Percentiles rank a stretch among this genome's conserved stretches.
phyloP scores from a whole-genome alignment of 2,329 filamentous ascomycete species.

The Trichophaea hybrida region DNA sequence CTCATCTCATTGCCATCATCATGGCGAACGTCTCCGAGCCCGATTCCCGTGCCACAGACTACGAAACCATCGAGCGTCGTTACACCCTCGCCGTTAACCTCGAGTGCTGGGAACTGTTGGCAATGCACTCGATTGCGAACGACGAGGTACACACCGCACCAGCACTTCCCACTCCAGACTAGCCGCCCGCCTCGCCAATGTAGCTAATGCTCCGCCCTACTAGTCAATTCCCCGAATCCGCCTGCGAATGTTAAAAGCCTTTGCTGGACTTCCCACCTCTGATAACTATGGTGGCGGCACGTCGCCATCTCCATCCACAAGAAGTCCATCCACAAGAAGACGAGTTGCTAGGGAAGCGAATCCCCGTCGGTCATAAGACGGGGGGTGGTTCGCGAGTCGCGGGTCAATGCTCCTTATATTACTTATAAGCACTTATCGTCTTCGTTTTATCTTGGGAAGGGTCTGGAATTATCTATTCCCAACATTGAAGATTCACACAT shows the following conservation, averaged over 20 bases:
- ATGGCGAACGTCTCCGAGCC: background rate
- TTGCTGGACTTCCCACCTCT: conserved; percentile 18
- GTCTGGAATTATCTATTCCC: too few species aligned
- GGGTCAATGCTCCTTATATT: too few species aligned
- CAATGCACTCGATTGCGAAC: conserved; percentile 24
- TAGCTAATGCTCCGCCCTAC: conserved; percentile 1
- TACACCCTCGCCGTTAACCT: conserved; percentile 23
- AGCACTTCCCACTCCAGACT: background rate
- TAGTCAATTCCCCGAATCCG: conserved; percentile 22
- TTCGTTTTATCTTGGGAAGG: too few species aligned
- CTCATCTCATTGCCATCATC: too few species aligned
- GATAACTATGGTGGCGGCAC: background rate
- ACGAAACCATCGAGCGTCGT: conserved; percentile 22
- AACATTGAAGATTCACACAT: too few species aligned
- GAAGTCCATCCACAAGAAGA: background rate
- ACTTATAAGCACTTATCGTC: too few species aligned
- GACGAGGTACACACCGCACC: conserved; percentile 11
- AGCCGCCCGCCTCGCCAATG: background rate
- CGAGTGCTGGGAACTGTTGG: conserved; percentile 24
- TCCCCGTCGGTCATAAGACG: too few species aligned
- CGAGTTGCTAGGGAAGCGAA: background rate
- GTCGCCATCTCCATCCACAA: background rate
- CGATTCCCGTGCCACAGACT: conserved; percentile 18
- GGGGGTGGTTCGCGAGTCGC: too few species aligned
- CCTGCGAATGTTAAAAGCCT: conserved; percentile 22